Evolutionary conservation across 2,329 filamentous ascomycete species (phyloP).

Genomic region (Phaeosphaeriaceae sp.): DNA sequence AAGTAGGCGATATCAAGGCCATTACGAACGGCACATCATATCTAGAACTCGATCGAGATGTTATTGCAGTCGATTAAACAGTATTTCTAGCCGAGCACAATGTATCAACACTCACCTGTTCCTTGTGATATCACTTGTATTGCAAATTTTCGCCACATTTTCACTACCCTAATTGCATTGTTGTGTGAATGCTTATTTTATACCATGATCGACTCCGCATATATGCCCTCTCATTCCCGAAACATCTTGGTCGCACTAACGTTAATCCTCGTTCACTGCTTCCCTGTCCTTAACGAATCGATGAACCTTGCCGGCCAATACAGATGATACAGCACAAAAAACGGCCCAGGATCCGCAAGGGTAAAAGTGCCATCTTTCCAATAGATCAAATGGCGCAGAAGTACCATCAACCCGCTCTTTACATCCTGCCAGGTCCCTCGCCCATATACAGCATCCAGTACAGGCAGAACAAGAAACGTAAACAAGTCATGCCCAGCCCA

Average conservation of each 20-base stretch:
- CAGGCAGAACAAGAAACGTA: constrained; percentile 52
- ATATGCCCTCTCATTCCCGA: constrained; percentile 15
- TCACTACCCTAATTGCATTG: neutral
- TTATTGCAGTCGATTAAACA: constrained; percentile 40
- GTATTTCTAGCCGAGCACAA: neutral
- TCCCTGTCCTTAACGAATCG: constrained; percentile 52
- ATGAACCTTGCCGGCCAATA: constrained; percentile 63
- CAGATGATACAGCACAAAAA: constrained; percentile 59
- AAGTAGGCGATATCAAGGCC: constrained; percentile 51
- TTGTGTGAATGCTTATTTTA: neutral
- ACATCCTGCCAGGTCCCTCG: constrained; percentile 24
- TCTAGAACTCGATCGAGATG: constrained; percentile 31
- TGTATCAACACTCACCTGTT: too few species aligned
- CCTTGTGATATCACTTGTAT: too few species aligned
- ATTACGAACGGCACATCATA: constrained; percentile 34
- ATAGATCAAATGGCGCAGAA: constrained; percentile 51
- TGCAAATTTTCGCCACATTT: neutral
- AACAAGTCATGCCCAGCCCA: constrained; percentile 73
- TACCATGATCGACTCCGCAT: neutral
- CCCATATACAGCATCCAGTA: constrained; percentile 36
- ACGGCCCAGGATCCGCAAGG: constrained; percentile 58
- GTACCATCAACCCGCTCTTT: constrained; percentile 32
- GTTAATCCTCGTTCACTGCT: constrained; percentile 67
- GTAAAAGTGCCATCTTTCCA: constrained; percentile 60
- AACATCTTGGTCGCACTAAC: constrained; percentile 71